These are phyloP conservation scores for Paramyrothecium roridum DNA, from an alignment of 2,329 filamentous ascomycete species.

Conservation along the genomic window DNA sequence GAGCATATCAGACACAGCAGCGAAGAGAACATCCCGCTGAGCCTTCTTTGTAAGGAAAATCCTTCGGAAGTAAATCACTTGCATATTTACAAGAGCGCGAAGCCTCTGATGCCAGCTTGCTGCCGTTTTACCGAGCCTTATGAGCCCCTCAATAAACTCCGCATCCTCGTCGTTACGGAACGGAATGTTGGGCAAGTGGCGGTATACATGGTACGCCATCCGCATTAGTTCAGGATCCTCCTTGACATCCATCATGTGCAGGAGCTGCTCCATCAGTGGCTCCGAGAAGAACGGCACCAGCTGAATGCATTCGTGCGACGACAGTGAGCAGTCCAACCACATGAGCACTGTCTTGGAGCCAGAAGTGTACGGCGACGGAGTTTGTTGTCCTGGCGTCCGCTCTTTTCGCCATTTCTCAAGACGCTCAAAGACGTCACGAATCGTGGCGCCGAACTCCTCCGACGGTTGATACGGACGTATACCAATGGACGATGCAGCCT, in stretches of 20 bases:
- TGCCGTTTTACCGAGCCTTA: conserved; percentile 81
- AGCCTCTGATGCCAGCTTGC: conserved; percentile 94
- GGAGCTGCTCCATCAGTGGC: conserved; percentile 83
- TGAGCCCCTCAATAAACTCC: conserved; percentile 79
- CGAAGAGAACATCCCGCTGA: conserved; percentile 79
- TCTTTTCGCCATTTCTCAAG: conserved; percentile 87
- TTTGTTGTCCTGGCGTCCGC: conserved; percentile 83
- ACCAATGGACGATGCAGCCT: conserved; percentile 75
- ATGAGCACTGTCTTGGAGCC: conserved; percentile 93
- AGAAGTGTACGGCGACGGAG: conserved; percentile 89
- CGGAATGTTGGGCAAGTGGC: conserved; percentile 91
- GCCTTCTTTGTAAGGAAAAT: conserved; percentile 77
- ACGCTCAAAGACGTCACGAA: conserved; percentile 72
- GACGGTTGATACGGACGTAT: conserved; percentile 78
- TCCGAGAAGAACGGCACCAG: conserved; percentile 88
- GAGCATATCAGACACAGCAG: conserved; percentile 94
- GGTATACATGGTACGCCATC: conserved; percentile 93
- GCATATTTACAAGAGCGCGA: conserved; percentile 94
- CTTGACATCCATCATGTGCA: conserved; percentile 99
- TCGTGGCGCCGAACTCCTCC: conserved; percentile 67
- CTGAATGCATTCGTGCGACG: conserved; percentile 88
- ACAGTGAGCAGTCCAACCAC: conserved; percentile 90
- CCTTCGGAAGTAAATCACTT: conserved; percentile 96
- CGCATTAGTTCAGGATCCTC: conserved; percentile 95
- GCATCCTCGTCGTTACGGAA: conserved; percentile 83